Conservation (phyloP, 1,284 basidiomycete genomes). For the Inonotus hispidus region DNA sequence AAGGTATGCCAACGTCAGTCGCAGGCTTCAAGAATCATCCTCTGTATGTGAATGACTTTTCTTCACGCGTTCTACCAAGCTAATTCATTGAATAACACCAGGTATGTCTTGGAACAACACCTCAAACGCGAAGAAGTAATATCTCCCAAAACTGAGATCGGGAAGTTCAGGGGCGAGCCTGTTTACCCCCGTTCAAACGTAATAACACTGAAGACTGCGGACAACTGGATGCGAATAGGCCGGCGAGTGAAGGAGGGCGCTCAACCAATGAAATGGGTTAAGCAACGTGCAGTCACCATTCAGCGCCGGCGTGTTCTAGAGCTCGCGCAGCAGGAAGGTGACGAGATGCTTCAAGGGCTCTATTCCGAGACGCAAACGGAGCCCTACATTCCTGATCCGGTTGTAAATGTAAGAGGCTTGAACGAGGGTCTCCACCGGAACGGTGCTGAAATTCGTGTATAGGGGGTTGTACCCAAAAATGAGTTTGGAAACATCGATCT, state of each 20-base stretch:
- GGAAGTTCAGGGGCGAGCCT: constrained; percentile 88
- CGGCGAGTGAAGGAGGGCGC: constrained; percentile 68
- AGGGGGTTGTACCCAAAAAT: constrained; percentile 94
- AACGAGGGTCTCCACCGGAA: neutral
- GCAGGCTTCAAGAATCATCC: constrained; percentile 96
- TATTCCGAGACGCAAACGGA: constrained; percentile 89
- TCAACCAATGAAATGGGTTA: constrained; percentile 88
- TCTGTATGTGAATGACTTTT: constrained; percentile 44
- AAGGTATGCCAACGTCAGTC: constrained; percentile 93
- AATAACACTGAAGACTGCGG: constrained; percentile 79
- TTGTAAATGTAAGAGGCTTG: constrained; percentile 63
- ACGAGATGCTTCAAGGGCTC: constrained; percentile 79
- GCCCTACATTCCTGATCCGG: constrained; percentile 71
- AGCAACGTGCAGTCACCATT: constrained; percentile 82
- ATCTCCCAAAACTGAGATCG: constrained; percentile 79
- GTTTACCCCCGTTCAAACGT: constrained; percentile 90
- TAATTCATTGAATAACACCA: constrained; percentile 29
- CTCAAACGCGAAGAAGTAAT: constrained; percentile 87
- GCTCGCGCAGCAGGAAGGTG: constrained; percentile 47
- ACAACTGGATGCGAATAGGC: constrained; percentile 94
- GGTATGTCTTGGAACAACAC: constrained; percentile 87
- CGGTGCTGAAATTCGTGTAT: constrained; percentile 12
- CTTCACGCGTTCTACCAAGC: constrained; percentile 8
- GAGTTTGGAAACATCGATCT: constrained; percentile 97
- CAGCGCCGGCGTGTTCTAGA: constrained; percentile 82